These are phyloP conservation scores for Aspergillus mulundensis DNA, from an alignment of 495 filamentous ascomycete species.

Conservation along the genomic window DNA sequence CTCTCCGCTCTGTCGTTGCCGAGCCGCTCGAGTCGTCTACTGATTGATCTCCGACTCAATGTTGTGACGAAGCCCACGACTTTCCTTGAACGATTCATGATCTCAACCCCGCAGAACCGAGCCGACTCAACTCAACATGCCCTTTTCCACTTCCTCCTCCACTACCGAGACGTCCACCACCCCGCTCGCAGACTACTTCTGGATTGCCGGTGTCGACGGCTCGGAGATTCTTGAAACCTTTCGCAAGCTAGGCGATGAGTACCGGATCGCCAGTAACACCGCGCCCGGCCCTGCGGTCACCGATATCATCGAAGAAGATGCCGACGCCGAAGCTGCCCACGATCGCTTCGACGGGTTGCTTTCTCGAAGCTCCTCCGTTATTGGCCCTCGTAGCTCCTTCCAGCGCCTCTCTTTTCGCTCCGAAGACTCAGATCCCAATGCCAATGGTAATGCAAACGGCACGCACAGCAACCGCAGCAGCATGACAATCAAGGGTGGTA, in stretches of 20 bases:
- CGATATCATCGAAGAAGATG: constrained; percentile 80
- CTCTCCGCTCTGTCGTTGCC: constrained; percentile 17
- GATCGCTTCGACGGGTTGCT: constrained; percentile 31
- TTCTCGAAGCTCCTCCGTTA: constrained; percentile 54
- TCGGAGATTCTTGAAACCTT: constrained; percentile 46
- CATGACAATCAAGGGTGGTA: constrained; percentile 64
- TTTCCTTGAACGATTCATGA: constrained; percentile 24
- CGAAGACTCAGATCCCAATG: constrained; percentile 48
- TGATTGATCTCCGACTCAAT: constrained; percentile 23
- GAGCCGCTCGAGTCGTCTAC: constrained; percentile 12
- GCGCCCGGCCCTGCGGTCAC: constrained; percentile 56
- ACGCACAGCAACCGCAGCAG: constrained; percentile 85
- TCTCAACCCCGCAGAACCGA: constrained; percentile 19
- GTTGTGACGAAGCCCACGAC: constrained; percentile 31
- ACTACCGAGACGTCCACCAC: constrained; percentile 50
- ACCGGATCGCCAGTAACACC: constrained; percentile 41
- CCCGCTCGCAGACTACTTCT: constrained; percentile 97
- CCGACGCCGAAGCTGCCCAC: constrained; percentile 54
- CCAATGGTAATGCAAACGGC: constrained; percentile 53
- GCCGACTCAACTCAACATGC: constrained; percentile 19
- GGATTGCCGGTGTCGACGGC: constrained; percentile 91
- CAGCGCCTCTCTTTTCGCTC: constrained; percentile 65
- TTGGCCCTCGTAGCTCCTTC: constrained; percentile 60
- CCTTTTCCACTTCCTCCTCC: constrained; percentile 27
- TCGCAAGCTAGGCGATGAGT: constrained; percentile 50